phyloP scores from a whole-genome alignment of 805 yeast species.

The Ogataea ganodermae region DNA sequence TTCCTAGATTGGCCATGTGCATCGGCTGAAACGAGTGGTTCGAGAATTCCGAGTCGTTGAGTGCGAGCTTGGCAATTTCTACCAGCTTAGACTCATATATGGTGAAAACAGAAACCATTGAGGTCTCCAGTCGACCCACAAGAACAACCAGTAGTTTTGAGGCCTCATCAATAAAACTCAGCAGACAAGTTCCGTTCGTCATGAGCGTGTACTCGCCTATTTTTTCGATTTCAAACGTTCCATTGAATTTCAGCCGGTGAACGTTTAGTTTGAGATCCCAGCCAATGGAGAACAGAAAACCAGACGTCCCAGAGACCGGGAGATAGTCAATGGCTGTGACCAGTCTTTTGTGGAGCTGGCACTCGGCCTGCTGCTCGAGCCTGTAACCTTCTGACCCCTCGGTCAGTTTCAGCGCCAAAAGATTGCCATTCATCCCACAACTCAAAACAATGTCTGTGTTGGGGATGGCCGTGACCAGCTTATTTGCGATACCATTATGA shows the following conservation, averaged over 20 bases:
- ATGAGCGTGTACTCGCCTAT: conserved; percentile 38
- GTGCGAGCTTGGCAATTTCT: conserved; percentile 50
- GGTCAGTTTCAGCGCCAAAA: conserved; percentile 17
- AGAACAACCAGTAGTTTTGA: conserved; percentile 41
- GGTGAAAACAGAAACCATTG: conserved; percentile 52
- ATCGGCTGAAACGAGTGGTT: conserved; percentile 64
- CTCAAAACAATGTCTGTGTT: conserved; percentile 26
- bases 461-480: conserved; percentile 24
- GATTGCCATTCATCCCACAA: conserved; percentile 38
- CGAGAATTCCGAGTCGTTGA: conserved; percentile 74
- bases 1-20: conserved; percentile 36
- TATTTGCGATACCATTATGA: conserved; percentile 24
- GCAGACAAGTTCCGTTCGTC: conserved; percentile 56
- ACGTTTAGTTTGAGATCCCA: conserved; percentile 54
- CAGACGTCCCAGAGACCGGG: conserved; percentile 15
- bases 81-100: conserved; percentile 28
- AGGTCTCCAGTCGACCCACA: conserved; percentile 61
- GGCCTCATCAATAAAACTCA: conserved; percentile 27
- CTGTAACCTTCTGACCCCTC: neutral
- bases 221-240: conserved; percentile 17
- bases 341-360: conserved; percentile 34
- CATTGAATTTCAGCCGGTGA: conserved; percentile 30
- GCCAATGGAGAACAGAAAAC: conserved; percentile 56
- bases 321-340: conserved; percentile 28
- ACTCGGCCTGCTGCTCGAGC: conserved; percentile 12